Evolutionary conservation across 345 rosid species (phyloP), one percentile per base, ranked within the genome.

Genomic region (Linum trigynum): DNA sequence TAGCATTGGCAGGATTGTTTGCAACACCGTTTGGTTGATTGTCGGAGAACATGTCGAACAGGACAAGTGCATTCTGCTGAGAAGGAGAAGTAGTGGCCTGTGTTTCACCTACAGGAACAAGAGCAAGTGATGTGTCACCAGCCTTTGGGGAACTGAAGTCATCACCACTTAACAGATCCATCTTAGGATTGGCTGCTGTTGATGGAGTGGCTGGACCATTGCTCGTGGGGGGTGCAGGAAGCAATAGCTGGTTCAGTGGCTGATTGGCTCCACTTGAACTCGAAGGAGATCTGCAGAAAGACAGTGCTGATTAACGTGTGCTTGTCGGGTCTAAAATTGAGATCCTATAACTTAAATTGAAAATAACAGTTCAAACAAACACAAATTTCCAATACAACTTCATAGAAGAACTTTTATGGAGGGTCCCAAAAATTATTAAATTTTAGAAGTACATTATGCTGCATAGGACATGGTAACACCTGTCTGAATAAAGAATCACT

Each of bases 141-240:
- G 82, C 83, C 78, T 85, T 79, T 5, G 89, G 91, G 55, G 89
- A 83, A 75, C 70, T 68, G 72, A 69, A 86, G 69, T 84, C 85
- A 77, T 95, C 99, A 39, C 99, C 99, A 69, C 99, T 95, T 77
- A 95, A 87, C 63, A 95, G 87, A 75, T 95, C 99, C 67, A 91
- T 76, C 76, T 86, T 95, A 58, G 90, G 80, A 79, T 79, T 78
- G 63, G 73, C 82, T 39, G 80, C 68, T 32, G 32, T 23, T 23
- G 80, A 71, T 59, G 67, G 62, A 75, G 84, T 67, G 65, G 76
- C 69, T 61, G 88, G 58, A 70, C 95, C 90, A 73, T 84, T 87
- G 66, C 83, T 65, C 72, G 77, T 61, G 67, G 96, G 86, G 55
- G 98, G 98, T 56, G 96, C 95, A 57, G 97, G 88, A 69, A 91